phyloP scores from a whole-genome alignment of 805 yeast genomes.

The Candida michaelii region DNA sequence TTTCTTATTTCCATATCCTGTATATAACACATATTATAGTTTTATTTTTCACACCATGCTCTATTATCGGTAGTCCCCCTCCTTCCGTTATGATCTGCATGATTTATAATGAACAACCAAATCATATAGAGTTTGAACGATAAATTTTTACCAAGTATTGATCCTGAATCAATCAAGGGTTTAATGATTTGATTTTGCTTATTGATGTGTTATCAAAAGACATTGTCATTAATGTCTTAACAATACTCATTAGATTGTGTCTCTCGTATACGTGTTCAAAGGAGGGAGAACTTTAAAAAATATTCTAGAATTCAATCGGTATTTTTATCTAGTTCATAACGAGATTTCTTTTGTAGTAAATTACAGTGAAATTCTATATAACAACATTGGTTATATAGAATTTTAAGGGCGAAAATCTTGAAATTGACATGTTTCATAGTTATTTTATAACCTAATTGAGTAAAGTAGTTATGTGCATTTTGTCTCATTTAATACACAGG shows the following conservation, averaged over 20 bases:
- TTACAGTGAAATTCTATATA: neutral
- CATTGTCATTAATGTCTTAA: no score
- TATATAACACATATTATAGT: neutral
- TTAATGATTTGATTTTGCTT: no score
- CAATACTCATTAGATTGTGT: no score
- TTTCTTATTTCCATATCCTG: neutral
- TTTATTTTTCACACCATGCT: neutral
- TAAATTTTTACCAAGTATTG: no score
- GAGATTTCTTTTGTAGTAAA: slow-evolving; percentile 3
- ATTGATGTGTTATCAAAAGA: neutral
- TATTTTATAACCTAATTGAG: neutral
- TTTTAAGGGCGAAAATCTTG: no score
- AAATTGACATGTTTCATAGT: neutral
- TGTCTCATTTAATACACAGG: neutral
- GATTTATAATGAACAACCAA: neutral
- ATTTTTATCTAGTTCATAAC: neutral
- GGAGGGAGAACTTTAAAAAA: neutral
- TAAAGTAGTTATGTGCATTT: neutral
- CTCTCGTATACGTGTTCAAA: neutral
- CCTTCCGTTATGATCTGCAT: neutral
- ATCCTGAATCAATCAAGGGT: no score
- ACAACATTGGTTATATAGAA: no score
- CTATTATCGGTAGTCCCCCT: neutral
- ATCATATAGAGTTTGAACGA: no score
- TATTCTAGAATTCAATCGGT: neutral